These are phyloP conservation scores for Oxytropis ochrocephala DNA, from an alignment of 306 rosid species.

Conservation along the genomic window DNA sequence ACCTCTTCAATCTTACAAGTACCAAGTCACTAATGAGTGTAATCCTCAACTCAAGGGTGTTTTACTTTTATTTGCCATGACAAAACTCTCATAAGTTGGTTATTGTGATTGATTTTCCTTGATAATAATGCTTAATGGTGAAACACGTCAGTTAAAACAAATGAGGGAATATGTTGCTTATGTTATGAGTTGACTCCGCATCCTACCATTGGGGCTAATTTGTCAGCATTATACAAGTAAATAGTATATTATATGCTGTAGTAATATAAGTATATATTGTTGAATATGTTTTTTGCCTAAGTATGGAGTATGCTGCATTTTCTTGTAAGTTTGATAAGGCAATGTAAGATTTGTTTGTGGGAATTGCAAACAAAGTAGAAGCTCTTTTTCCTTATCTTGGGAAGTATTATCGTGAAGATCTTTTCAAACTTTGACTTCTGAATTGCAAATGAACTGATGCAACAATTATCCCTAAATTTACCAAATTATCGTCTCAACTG, in stretches of 20 bases:
- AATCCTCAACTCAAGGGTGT: background rate
- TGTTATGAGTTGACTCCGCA: background rate
- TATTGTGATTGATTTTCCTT: conserved; percentile 15
- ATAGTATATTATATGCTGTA: background rate
- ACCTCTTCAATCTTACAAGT: conserved; percentile 14
- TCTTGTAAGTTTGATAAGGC: background rate
- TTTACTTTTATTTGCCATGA: conserved; percentile 1
- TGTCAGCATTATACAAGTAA: background rate
- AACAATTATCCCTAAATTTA: background rate
- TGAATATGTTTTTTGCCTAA: background rate
- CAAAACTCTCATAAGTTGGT: background rate
- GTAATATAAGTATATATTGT: background rate
- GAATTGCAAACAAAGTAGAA: background rate
- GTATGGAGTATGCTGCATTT: background rate
- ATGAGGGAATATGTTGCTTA: conserved; percentile 2
- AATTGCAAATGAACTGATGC: conserved; percentile 2
- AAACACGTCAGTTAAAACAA: background rate
- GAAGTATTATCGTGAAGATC: background rate
- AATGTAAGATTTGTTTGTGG: background rate
- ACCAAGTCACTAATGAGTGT: background rate
- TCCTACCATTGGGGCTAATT: background rate
- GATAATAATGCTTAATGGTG: background rate
- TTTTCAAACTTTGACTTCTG: background rate
- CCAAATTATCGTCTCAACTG: background rate
- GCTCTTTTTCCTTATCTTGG: background rate